Conservation (phyloP, 176 grass and related monocot genomes). For the Bothriochloa decipiens region DNA sequence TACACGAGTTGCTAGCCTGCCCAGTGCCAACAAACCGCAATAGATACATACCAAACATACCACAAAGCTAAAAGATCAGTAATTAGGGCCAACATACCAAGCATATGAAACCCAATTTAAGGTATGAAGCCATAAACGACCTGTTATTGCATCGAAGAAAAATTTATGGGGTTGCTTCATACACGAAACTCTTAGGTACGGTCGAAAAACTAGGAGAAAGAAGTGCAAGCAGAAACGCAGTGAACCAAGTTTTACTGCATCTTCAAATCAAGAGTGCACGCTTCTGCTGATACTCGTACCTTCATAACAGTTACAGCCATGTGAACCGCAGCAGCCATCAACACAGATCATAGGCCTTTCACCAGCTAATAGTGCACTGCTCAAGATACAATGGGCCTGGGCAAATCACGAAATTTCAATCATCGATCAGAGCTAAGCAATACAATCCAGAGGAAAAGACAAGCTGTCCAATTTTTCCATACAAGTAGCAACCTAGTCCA, state of each 20-base stretch:
- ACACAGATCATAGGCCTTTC: conserved; percentile 36
- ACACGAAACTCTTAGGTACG: background rate
- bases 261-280: conserved; percentile 32
- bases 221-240: background rate
- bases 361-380: conserved; percentile 37
- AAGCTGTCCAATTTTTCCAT: conserved; percentile 30
- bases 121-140: background rate
- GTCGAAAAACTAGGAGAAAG: background rate
- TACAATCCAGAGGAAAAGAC: conserved; percentile 33
- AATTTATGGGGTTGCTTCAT: background rate
- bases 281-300: conserved; percentile 30
- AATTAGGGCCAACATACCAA: background rate
- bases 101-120: background rate
- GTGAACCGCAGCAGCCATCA: conserved; percentile 31
- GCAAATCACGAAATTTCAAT: conserved; percentile 47
- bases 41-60: too few species aligned
- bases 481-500: conserved; percentile 36
- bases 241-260: conserved; percentile 31
- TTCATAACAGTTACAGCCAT: conserved; percentile 42
- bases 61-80: too few species aligned
- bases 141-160: background rate
- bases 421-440: conserved; percentile 40
- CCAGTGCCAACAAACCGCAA: conserved; percentile 10
- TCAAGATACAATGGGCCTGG: conserved; percentile 50
- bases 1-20: background rate